These are phyloP conservation scores for Chlorella sp. DNA, from an alignment of 139 green algal species.

Conservation along the genomic window DNA sequence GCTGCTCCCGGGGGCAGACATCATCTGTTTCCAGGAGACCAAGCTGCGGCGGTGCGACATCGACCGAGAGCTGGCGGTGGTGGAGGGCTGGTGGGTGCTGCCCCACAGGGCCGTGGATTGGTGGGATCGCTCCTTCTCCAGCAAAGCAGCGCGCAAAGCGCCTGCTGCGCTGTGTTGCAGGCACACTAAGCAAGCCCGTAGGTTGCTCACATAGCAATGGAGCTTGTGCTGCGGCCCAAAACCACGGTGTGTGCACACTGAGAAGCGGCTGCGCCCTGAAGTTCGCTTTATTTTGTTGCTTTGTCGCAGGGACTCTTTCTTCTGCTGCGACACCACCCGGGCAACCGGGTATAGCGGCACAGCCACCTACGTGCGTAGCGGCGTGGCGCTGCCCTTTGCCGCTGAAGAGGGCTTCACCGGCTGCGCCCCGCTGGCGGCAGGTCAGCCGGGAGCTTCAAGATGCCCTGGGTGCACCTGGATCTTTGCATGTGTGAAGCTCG, in stretches of 20 bases:
- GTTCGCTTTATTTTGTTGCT: no score
- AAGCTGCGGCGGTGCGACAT: conserved; percentile 66
- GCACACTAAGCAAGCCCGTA: no score
- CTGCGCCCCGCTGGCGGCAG: conserved; percentile 8
- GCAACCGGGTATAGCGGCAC: conserved; percentile 66
- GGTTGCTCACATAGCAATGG: neutral
- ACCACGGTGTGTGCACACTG: no score
- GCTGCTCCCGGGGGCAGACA: conserved; percentile 34
- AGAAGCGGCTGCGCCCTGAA: no score
- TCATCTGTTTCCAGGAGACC: conserved; percentile 74
- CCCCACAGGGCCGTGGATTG: no score
- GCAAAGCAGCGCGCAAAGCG: no score
- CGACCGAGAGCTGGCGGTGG: conserved; percentile 52
- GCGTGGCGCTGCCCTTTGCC: conserved; percentile 36
- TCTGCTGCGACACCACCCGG: conserved; percentile 49
- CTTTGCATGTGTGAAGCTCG: no score
- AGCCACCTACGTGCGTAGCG: conserved; percentile 64
- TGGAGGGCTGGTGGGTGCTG: conserved; percentile 60
- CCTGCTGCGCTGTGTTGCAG: no score
- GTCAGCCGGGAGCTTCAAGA: neutral
- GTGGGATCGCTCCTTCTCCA: no score
- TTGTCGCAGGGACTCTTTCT: conserved; percentile 69
- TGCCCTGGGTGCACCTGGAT: neutral
- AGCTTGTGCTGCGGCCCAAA: neutral
- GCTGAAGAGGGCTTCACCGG: conserved; percentile 65